Evolutionary conservation across 2,329 filamentous ascomycete genomes (phyloP).

Genomic region (Aaosphaeria pasadenensis): DNA sequence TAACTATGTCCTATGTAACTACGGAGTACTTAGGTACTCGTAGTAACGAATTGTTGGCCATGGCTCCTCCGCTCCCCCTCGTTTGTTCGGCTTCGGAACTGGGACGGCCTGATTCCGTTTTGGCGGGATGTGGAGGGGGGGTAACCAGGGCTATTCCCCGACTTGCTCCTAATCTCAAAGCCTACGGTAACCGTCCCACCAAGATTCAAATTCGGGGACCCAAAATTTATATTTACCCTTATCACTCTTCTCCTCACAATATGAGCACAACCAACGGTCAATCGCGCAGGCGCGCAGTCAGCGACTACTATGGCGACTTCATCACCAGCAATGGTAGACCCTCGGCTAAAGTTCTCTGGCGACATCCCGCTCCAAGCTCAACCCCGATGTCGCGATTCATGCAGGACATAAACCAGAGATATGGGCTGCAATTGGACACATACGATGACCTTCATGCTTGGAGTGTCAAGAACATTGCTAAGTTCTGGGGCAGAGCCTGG

Average conservation of each 20-base stretch:
- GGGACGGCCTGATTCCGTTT: too few species aligned
- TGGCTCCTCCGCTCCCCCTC: too few species aligned
- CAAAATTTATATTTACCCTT: too few species aligned
- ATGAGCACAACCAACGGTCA: neutral
- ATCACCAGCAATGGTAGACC: slow-evolving; percentile 18
- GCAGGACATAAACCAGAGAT: slow-evolving; percentile 64
- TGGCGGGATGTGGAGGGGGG: too few species aligned
- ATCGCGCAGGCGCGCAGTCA: neutral
- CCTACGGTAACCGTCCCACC: too few species aligned
- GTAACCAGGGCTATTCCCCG: too few species aligned
- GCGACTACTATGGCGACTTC: neutral
- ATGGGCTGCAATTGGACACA: slow-evolving; percentile 58
- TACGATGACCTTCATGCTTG: slow-evolving; percentile 80
- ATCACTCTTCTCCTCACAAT: neutral
- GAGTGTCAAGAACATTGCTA: slow-evolving; percentile 72
- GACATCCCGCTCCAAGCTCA: slow-evolving; percentile 61
- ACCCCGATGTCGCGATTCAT: slow-evolving; percentile 74
- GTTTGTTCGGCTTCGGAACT: too few species aligned
- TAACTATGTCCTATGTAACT: too few species aligned
- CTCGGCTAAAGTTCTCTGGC: slow-evolving; percentile 56
- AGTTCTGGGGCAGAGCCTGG: slow-evolving; percentile 87
- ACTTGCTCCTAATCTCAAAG: too few species aligned
- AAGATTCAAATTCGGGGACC: too few species aligned
- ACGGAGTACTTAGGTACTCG: too few species aligned
- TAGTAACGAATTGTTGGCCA: too few species aligned